Base-by-base conservation (phyloP, 352 stramenopile genomes). In the Globisporangium alternatum region DNA sequence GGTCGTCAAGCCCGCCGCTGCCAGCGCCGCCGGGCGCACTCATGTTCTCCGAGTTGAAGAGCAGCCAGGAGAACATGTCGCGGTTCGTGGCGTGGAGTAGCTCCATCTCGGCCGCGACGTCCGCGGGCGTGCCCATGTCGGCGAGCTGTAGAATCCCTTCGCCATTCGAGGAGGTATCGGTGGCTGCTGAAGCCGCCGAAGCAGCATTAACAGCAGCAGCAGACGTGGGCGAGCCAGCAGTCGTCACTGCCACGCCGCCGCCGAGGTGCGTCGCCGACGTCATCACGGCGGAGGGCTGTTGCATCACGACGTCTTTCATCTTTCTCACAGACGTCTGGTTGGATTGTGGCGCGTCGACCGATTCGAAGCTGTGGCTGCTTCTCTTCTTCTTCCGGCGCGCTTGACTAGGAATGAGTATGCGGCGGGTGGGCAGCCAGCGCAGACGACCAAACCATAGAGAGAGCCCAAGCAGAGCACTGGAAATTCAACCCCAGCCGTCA, bases 1-100 rank as follows among this genome's bases (percentile, higher is more conserved):
- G 80, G 56, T 91, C 80, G 63, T 91, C 78, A 44, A 82, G 64
- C 10, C 37, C 22, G 54, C 35, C 53, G 57, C 52, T 35, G 41
- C 55, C 55, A 33, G 51, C 25, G 35, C 64, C 66, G 13, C 52
- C 52, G 31, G 78, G 70, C 35, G 83, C 83, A 39, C 77, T 77
- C 67, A 93, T 90, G 72, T 91, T 88, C 67, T 93, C 84, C 68
- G 84, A 93, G 76, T 91, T 93, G 70, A 91, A 90, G 25, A 93
- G 69, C 60, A 91, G 73, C 84, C 84, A 93, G 57, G 84, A 91
- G 64, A 93, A 91, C 82, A 93, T 89, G 66, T 93, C 84, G 56
- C 83, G 83, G 69, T 90, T 93, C 28, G 81, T 80, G 57, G 70
- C 76, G 58, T 72, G 74, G 56, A 92, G 72, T 10, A 92, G 69